Evolutionary conservation across 805 yeast genomes (phyloP), one percentile per base, ranked within the genome.

Genomic region (Candida takata): DNA sequence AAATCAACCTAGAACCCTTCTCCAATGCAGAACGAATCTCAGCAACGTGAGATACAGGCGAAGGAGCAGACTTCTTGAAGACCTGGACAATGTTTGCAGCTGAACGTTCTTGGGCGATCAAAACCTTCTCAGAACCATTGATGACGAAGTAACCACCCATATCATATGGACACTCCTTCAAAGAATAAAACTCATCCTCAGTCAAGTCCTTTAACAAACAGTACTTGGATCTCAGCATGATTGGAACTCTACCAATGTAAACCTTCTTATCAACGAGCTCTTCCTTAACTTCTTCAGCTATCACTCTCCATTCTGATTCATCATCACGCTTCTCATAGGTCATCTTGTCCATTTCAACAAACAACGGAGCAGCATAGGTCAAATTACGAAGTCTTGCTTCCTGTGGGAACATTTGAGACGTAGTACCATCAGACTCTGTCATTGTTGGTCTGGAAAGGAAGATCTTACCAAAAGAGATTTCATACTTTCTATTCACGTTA

Each of bases 381-480:
- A 92, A 71, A 59, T 92, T 92, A 65, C 99, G 79, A 46, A 92
- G 71, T 52, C 99, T 76, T 7, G 98, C 97, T 61, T 92, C 99
- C 64, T 94, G 98, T 9, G 99, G 98, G 57, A 84, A 84, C 79
- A 92, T 78, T 11, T 95, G 94, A 54, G 87, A 90, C n/a, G 97
- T 90, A n/a, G 95, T 87, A 67, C 99, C 99, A 65, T 92, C 99
- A 13, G 97, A 95, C 67, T 92, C 99, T 15, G 97, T 94, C 75
- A 92, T 95, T 33, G 95, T 86, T 31, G 99, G 99, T 54, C 88
- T 84, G 18, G 97, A 87, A 48, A 92, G 78, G 62, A 84, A 92
- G 53, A 94, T 92, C 60, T 90, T 94, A 47, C 98, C 99, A 64
- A 92, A 92, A n/a, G 88, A 79, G 57, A 92, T 92, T 62, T 90